These are phyloP conservation scores for Paecilomyces fulvus DNA, from an alignment of 2,329 filamentous ascomycete species.

Conservation along the genomic window DNA sequence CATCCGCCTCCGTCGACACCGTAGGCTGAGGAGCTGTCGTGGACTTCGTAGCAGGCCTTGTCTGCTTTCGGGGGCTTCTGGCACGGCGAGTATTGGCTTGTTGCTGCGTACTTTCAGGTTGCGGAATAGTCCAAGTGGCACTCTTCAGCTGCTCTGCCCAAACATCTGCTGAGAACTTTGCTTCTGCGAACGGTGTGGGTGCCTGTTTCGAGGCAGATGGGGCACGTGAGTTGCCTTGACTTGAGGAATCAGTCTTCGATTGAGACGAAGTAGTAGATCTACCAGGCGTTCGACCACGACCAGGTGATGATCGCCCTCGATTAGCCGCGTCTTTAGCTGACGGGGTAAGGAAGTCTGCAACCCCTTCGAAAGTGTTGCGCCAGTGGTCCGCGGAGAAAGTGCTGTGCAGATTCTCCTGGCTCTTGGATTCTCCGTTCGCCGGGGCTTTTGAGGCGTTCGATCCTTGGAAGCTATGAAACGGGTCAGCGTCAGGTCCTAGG, in stretches of 20 bases:
- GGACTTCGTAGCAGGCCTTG: slow-evolving; percentile 18
- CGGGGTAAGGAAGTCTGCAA: slow-evolving; percentile 28
- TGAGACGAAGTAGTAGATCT: slow-evolving; percentile 8
- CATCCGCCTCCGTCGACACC: slow-evolving; percentile 32
- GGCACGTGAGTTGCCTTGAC: slow-evolving; percentile 11
- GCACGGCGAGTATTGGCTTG: slow-evolving; percentile 18
- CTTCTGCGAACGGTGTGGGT: slow-evolving; percentile 23
- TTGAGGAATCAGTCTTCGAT: slow-evolving; percentile 8
- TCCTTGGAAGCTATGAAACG: slow-evolving; percentile 4
- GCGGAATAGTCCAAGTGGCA: slow-evolving; percentile 23
- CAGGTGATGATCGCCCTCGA: slow-evolving; percentile 9
- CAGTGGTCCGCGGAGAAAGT: slow-evolving; percentile 36
- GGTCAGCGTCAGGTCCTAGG: slow-evolving; percentile 1
- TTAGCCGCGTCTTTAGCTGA: slow-evolving; percentile 14
- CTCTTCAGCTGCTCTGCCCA: slow-evolving; percentile 31
- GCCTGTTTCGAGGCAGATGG: slow-evolving; percentile 14
- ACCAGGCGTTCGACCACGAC: slow-evolving; percentile 9
- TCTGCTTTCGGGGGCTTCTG: slow-evolving; percentile 27
- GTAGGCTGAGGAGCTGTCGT: slow-evolving; percentile 22
- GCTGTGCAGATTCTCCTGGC: slow-evolving; percentile 25
- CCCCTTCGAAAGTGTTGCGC: slow-evolving; percentile 26
- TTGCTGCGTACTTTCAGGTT: slow-evolving; percentile 17
- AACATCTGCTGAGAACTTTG: slow-evolving; percentile 29
- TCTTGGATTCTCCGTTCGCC: slow-evolving; percentile 18
- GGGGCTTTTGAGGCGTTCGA: slow-evolving; percentile 7